A percentile compares a stretch with the other conserved stretches of the same genome.
Conservation (phyloP, 192 early-diverging fungal species). For the Coemansia sp. region DNA sequence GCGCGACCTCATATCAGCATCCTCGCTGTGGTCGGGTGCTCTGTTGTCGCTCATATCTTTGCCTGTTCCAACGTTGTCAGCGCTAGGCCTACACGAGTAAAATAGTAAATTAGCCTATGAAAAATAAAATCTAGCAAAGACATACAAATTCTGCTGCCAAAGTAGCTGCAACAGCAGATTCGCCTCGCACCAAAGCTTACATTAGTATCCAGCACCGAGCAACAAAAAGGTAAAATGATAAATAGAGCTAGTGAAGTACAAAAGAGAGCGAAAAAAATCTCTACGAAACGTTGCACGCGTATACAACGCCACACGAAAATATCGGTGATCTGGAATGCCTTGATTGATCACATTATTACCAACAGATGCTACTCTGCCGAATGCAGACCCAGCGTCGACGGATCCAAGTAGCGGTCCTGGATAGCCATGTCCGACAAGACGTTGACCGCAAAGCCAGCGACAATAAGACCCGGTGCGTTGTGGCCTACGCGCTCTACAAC, state of each 20-base stretch:
- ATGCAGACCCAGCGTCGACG: constrained; percentile 38
- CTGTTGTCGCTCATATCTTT: constrained; percentile 10
- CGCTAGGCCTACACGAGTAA: constrained; percentile 12
- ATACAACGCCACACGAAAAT: not conserved
- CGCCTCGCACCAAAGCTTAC: not conserved
- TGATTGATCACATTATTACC: constrained; percentile 1
- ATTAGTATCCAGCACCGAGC: constrained; percentile 3
- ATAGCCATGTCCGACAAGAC: constrained; percentile 45
- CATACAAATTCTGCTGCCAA: not conserved
- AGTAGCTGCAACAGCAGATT: not conserved
- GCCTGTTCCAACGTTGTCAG: not conserved
- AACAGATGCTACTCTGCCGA: constrained; percentile 24
- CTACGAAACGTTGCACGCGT: not conserved
- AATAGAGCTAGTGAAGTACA: not conserved
- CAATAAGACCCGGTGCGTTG: constrained; percentile 73
- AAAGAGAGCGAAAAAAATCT: not conserved
- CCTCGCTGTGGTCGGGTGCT: constrained; percentile 3
- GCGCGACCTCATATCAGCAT: constrained; percentile 11
- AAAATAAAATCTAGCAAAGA: not conserved
- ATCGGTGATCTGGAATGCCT: not conserved
- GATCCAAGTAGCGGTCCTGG: constrained; percentile 44
- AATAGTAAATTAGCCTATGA: not conserved
- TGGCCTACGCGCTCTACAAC: constrained; percentile 63
- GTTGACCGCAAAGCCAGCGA: constrained; percentile 71
- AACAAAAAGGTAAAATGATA: not conserved